phyloP scores from a whole-genome alignment of 495 filamentous ascomycete species.

The Penicillium cinerascens region DNA sequence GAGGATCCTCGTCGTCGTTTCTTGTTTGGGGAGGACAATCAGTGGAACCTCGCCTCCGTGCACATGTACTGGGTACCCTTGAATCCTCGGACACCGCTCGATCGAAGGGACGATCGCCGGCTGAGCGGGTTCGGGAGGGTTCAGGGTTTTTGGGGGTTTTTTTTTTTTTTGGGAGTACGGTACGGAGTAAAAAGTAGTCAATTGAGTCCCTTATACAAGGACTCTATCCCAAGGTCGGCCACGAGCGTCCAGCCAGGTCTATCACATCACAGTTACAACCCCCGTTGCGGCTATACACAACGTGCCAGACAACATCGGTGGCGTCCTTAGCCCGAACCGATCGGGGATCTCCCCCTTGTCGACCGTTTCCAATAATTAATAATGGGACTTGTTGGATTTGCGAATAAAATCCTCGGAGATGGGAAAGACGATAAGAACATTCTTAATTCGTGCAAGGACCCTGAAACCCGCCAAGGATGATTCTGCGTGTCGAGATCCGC shows the following conservation, averaged over 20 bases:
- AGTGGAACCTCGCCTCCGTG: slow-evolving; percentile 25
- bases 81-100: slow-evolving; percentile 10
- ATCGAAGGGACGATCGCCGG: slow-evolving; percentile 12
- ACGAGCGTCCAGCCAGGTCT: no score
- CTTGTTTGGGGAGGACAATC: slow-evolving; percentile 21
- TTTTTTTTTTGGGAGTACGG: no score
- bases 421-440: slow-evolving; percentile 21
- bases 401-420: slow-evolving; percentile 16
- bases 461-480: slow-evolving; percentile 9
- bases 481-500: slow-evolving; percentile 3
- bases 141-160: slow-evolving; percentile 1
- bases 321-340: slow-evolving; percentile 23
- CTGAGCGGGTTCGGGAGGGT: slow-evolving; percentile 1
- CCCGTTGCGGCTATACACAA: not conserved
- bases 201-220: not conserved
- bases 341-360: slow-evolving; percentile 14
- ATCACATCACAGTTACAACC: not conserved
- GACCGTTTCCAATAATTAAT: no score
- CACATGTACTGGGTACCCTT: slow-evolving; percentile 1
- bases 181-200: not conserved
- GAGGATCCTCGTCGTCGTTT: slow-evolving; percentile 24
- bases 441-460: slow-evolving; percentile 19
- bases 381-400: not conserved
- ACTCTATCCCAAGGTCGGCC: not conserved
- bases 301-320: slow-evolving; percentile 27